Conservation (phyloP, 139 green algal genomes). For the Chlorella sp. region DNA sequence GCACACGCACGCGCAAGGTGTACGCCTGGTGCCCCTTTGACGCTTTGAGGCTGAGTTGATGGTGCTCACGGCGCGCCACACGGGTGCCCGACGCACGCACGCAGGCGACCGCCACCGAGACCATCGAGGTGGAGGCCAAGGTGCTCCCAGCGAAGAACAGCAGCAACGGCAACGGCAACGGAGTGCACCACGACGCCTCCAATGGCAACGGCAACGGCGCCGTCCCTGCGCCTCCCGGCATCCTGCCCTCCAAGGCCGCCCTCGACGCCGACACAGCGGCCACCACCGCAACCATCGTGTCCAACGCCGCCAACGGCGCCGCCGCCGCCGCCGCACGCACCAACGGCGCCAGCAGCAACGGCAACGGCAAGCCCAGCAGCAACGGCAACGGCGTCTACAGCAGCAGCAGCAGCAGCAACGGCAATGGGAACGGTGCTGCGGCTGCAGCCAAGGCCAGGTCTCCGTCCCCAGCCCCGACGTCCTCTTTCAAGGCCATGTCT, state of each 20-base stretch:
- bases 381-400: conserved; percentile 5
- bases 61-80: too few species aligned
- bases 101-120: conserved; percentile 42
- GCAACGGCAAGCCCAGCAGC: conserved; percentile 10
- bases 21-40: too few species aligned
- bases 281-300: neutral
- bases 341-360: neutral
- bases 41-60: too few species aligned
- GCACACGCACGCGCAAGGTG: too few species aligned
- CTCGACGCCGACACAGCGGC: neutral
- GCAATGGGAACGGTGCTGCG: neutral
- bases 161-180: conserved; percentile 31
- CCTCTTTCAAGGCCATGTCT: neutral
- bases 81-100: too few species aligned
- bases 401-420: conserved; percentile 8
- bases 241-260: conserved; percentile 2
- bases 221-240: too few species aligned
- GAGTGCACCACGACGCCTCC: conserved; percentile 6
- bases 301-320: neutral
- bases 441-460: neutral
- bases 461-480: neutral
- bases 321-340: neutral
- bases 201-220: conserved; percentile 25
- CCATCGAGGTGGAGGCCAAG: conserved; percentile 22
- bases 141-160: conserved; percentile 3